phyloP scores from a whole-genome alignment of 2,329 filamentous ascomycete species.

The Paradendryphiella salina region DNA sequence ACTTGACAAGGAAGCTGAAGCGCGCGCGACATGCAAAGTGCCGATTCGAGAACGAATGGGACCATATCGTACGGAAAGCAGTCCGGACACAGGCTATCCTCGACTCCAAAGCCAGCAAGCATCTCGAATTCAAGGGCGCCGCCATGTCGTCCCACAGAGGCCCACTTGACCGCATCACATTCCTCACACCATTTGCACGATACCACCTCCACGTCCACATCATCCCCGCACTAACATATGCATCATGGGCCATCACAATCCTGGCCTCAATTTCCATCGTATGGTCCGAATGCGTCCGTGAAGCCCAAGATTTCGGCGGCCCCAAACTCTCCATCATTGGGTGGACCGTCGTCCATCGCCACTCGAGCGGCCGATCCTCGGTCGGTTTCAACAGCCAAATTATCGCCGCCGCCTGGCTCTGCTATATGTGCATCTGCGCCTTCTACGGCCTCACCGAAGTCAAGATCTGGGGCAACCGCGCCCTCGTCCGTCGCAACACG shows the following conservation, averaged over 20 bases:
- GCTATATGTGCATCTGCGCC: conserved; percentile 94
- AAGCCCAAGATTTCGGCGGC: conserved; percentile 57
- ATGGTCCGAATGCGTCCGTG: conserved; percentile 91
- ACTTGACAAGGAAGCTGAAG: conserved; percentile 79
- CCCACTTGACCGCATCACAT: conserved; percentile 47
- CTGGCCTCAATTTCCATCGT: conserved; percentile 80
- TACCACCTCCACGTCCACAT: conserved; percentile 76
- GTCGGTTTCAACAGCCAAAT: conserved; percentile 86
- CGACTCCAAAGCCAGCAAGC: conserved; percentile 78
- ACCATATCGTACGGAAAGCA: conserved; percentile 73
- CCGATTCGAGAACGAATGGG: conserved; percentile 85
- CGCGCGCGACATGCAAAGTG: conserved; percentile 81
- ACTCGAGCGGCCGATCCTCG: conserved; percentile 69
- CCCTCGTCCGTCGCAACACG: conserved; percentile 86
- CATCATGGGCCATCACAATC: conserved; percentile 68
- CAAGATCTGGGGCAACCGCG: conserved; percentile 95
- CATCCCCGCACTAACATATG: conserved; percentile 68
- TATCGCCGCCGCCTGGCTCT: conserved; percentile 82
- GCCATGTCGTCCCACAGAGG: conserved; percentile 53
- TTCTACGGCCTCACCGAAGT: conserved; percentile 87
- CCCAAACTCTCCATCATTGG: conserved; percentile 73
- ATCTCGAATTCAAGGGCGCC: conserved; percentile 71
- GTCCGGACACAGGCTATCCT: conserved; percentile 77
- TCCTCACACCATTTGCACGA: conserved; percentile 80
- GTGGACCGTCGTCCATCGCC: conserved; percentile 73